These are phyloP conservation scores for Hypoxylon lenormandii DNA, from an alignment of 495 filamentous ascomycete genomes.

Conservation along the genomic window DNA sequence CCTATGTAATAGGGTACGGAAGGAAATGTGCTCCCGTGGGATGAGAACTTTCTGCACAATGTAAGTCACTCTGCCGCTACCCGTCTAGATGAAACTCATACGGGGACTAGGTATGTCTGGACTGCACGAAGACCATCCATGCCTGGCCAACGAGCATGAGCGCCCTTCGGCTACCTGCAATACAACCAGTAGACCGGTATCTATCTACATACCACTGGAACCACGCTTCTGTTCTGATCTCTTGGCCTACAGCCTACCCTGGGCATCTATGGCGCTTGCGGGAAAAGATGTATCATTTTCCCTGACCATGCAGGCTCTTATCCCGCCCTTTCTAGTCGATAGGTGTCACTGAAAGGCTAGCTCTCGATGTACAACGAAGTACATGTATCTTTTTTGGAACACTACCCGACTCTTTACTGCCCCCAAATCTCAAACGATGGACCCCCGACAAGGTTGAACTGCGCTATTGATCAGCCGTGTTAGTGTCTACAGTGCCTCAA, in stretches of 20 bases:
- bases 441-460: constrained; percentile 20
- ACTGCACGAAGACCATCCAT: constrained; percentile 51
- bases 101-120: constrained; percentile 65
- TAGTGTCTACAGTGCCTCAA: constrained; percentile 10
- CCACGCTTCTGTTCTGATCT: constrained; percentile 23
- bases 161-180: constrained; percentile 35
- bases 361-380: constrained; percentile 26
- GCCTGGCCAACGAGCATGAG: constrained; percentile 47
- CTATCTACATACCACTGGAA: constrained; percentile 31
- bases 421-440: constrained; percentile 31
- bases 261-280: constrained; percentile 34
- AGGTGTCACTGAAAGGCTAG: constrained; percentile 17
- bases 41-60: constrained; percentile 76
- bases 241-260: constrained; percentile 24
- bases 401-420: constrained; percentile 32
- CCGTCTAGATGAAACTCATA: constrained; percentile 42
- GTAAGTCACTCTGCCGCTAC: constrained; percentile 61
- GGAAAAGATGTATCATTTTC: constrained; percentile 32
- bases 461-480: constrained; percentile 29
- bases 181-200: constrained; percentile 35
- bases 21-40: constrained; percentile 75
- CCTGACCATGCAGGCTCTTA: constrained; percentile 27
- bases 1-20: constrained; percentile 71
- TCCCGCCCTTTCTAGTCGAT: constrained; percentile 31
- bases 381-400: constrained; percentile 28